Percentiles rank a stretch among this genome's conserved stretches.
Evolutionary conservation across 2,329 filamentous ascomycete genomes (phyloP).

Genomic region (Alternaria ethzedia): DNA sequence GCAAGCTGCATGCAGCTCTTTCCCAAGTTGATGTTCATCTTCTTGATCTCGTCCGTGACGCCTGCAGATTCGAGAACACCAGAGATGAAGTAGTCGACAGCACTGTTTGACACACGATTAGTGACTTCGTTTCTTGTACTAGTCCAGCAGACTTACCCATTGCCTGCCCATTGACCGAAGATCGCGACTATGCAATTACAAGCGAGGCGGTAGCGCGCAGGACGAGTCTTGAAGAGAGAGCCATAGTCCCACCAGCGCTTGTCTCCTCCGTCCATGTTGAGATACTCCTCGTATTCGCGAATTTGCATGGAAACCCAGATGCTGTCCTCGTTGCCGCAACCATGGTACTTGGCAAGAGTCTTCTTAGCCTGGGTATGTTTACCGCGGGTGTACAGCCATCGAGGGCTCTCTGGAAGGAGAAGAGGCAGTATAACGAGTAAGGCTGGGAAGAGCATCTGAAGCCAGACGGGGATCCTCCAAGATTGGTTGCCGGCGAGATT

Average conservation of each 20-base stretch:
- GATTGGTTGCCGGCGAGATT: conserved; percentile 22
- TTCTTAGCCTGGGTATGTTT: conserved; percentile 60
- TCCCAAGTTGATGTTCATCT: conserved; percentile 48
- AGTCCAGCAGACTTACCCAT: conserved; percentile 20
- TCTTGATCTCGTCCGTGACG: conserved; percentile 37
- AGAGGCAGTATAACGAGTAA: conserved; percentile 56
- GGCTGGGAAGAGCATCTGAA: conserved; percentile 35
- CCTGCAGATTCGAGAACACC: conserved; percentile 46
- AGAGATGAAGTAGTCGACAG: conserved; percentile 40
- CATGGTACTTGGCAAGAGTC: conserved; percentile 64
- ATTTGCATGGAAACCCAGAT: conserved; percentile 40
- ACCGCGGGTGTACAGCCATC: conserved; percentile 58
- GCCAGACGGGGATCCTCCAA: conserved; percentile 34
- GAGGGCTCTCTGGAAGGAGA: conserved; percentile 61
- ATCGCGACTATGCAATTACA: conserved; percentile 61
- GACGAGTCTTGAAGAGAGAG: conserved; percentile 58
- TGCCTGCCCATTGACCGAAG: conserved; percentile 56
- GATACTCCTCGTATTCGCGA: conserved; percentile 55
- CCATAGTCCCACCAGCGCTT: conserved; percentile 66
- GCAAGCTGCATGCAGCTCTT: conserved; percentile 42
- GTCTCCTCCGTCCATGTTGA: conserved; percentile 60
- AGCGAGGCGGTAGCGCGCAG: conserved; percentile 56
- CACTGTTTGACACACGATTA: conserved; percentile 10
- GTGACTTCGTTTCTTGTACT: background rate
- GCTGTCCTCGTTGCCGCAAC: conserved; percentile 50